Percentiles rank a stretch among this genome's conserved stretches.
These are phyloP conservation scores for Pichia cabralensis DNA, from an alignment of 805 yeast genomes.

Conservation along the genomic window DNA sequence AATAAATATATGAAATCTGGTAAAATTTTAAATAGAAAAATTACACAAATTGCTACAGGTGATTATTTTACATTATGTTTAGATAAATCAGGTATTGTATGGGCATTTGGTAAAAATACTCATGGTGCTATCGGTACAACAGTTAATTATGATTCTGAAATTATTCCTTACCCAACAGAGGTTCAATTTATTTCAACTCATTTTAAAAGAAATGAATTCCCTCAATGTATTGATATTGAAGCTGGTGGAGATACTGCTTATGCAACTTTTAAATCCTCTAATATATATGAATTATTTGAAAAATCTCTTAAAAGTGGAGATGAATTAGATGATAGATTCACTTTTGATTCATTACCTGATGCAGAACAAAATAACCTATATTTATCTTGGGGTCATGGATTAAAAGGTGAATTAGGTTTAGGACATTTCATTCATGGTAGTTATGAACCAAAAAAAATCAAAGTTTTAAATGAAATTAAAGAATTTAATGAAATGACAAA, in stretches of 20 bases:
- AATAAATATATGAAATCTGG: conserved; percentile 32
- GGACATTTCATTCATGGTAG: conserved; percentile 70
- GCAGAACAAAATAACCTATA: conserved; percentile 24
- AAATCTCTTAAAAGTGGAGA: conserved; percentile 16
- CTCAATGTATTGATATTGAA: conserved; percentile 42
- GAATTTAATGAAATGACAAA: conserved; percentile 45
- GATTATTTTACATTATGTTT: conserved; percentile 58
- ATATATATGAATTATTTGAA: conserved; percentile 28
- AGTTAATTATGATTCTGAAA: conserved; percentile 54
- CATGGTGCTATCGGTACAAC: conserved; percentile 79
- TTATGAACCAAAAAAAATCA: conserved; percentile 52
- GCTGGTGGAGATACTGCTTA: conserved; percentile 65
- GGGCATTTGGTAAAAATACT: conserved; percentile 79
- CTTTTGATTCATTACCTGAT: conserved; percentile 14
- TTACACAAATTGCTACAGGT: conserved; percentile 63
- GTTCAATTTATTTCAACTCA: conserved; percentile 31
- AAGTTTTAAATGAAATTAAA: conserved; percentile 33
- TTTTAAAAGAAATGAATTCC: conserved; percentile 32
- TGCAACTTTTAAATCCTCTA: conserved; percentile 31
- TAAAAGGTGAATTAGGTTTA: conserved; percentile 78
- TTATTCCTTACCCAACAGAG: conserved; percentile 59
- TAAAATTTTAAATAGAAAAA: conserved; percentile 30
- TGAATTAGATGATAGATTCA: conserved; percentile 4
- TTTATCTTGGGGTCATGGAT: conserved; percentile 74
- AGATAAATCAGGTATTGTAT: conserved; percentile 60